These are phyloP conservation scores for Coemansia sp. DNA, from an alignment of 192 early-diverging fungal species.

Conservation along the genomic window DNA sequence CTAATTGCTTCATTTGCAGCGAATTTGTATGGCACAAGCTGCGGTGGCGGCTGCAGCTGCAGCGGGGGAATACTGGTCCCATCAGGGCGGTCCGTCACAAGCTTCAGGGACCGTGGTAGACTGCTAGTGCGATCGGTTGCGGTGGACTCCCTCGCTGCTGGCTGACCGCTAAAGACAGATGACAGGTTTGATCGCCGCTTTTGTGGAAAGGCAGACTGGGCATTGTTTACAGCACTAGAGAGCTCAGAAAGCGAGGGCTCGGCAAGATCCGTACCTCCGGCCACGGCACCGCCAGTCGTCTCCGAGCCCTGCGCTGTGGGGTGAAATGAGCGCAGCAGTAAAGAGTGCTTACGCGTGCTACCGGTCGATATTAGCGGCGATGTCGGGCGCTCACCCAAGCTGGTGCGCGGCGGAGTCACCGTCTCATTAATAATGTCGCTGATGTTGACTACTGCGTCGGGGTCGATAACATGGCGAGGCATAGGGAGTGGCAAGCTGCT, in stretches of 20 bases:
- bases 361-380: constrained; percentile 26
- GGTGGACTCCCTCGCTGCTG: not conserved
- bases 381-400: constrained; percentile 27
- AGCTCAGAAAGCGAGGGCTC: not conserved
- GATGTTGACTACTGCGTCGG: constrained; percentile 35
- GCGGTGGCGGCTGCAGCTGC: not conserved
- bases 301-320: not conserved
- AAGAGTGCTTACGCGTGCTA: constrained; percentile 40
- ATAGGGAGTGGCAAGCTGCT: constrained; percentile 41
- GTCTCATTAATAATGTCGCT: constrained; percentile 33
- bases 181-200: constrained; percentile 26
- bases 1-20: not conserved
- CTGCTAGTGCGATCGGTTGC: not conserved
- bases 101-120: not conserved
- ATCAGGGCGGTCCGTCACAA: not conserved
- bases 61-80: not conserved
- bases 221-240: constrained; percentile 2
- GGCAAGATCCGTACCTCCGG: not conserved
- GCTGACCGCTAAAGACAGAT: not conserved
- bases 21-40: not conserved
- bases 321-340: constrained; percentile 36
- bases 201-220: not conserved
- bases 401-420: constrained; percentile 16
- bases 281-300: constrained; percentile 2
- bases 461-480: constrained; percentile 40